Conservation (phyloP, 2,329 filamentous ascomycete species). For the Colletotrichum scovillei region DNA sequence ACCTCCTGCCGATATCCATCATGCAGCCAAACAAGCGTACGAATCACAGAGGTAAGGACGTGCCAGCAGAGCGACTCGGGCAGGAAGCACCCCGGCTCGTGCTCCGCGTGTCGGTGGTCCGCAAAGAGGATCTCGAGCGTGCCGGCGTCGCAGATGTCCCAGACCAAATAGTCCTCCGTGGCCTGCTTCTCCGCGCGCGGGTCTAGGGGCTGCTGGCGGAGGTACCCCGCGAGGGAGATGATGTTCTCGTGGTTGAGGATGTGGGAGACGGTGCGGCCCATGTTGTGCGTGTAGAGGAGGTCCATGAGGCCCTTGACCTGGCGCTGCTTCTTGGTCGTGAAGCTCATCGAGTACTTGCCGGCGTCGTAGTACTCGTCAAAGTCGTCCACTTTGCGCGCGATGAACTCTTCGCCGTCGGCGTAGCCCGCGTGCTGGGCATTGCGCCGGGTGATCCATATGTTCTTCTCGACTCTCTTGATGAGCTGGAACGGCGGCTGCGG, state of each 20-base stretch:
- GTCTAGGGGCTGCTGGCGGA: slow-evolving; percentile 41
- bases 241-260: slow-evolving; percentile 64
- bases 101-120: slow-evolving; percentile 37
- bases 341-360: slow-evolving; percentile 12
- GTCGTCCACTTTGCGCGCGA: slow-evolving; percentile 44
- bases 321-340: slow-evolving; percentile 37
- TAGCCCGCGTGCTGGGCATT: slow-evolving; percentile 37
- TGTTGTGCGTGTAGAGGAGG: slow-evolving; percentile 43
- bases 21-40: slow-evolving; percentile 65
- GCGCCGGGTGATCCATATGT: slow-evolving; percentile 47
- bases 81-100: slow-evolving; percentile 47
- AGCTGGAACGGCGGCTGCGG: slow-evolving; percentile 42
- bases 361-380: slow-evolving; percentile 31
- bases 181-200: slow-evolving; percentile 15
- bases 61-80: slow-evolving; percentile 69
- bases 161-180: slow-evolving; percentile 53
- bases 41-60: slow-evolving; percentile 58
- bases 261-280: slow-evolving; percentile 44
- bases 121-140: slow-evolving; percentile 56
- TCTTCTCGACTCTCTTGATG: slow-evolving; percentile 42
- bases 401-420: slow-evolving; percentile 43
- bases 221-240: slow-evolving; percentile 54
- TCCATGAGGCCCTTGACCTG: slow-evolving; percentile 40
- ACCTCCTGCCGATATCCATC: slow-evolving; percentile 52
- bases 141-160: slow-evolving; percentile 65